Percentiles rank a stretch among this genome's conserved stretches.
These are phyloP conservation scores for Flaveria ramosissima DNA, from an alignment of 129 eudicot genomes.

Conservation along the genomic window DNA sequence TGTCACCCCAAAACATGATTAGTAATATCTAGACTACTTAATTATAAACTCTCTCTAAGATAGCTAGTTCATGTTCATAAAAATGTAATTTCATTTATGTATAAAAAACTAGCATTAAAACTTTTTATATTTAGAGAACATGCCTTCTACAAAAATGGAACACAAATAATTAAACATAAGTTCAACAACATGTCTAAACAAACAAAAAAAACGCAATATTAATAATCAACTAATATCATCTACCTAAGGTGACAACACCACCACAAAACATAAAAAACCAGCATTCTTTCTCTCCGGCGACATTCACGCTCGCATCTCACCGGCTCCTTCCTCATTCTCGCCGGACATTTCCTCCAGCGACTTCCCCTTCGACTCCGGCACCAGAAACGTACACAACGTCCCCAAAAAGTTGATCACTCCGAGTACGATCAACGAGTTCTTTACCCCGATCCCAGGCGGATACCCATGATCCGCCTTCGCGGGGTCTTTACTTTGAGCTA, in stretches of 20 bases:
- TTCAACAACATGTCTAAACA: no score
- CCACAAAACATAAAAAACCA: no score
- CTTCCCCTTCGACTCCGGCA: conserved; percentile 60
- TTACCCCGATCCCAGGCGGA: conserved; percentile 62
- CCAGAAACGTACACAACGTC: conserved; percentile 46
- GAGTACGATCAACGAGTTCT: conserved; percentile 48
- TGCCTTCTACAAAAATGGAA: not conserved
- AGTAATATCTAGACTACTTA: no score
- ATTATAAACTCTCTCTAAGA: no score
- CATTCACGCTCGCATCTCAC: conserved; percentile 25
- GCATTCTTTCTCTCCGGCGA: conserved; percentile 2
- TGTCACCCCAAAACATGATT: no score
- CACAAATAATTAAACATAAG: not conserved
- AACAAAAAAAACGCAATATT: no score
- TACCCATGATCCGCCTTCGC: conserved; percentile 54
- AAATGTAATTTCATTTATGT: no score
- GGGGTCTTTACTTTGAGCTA: conserved; percentile 51
- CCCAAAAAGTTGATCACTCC: conserved; percentile 48
- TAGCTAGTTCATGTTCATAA: no score
- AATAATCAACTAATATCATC: not conserved
- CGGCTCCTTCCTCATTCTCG: conserved; percentile 39
- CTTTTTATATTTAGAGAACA: not conserved
- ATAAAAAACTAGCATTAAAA: no score
- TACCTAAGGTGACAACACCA: not conserved
- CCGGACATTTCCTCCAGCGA: conserved; percentile 59